Evolutionary conservation across 1,284 basidiomycete genomes (phyloP).

Genomic region (Apiotrichum gracile): DNA sequence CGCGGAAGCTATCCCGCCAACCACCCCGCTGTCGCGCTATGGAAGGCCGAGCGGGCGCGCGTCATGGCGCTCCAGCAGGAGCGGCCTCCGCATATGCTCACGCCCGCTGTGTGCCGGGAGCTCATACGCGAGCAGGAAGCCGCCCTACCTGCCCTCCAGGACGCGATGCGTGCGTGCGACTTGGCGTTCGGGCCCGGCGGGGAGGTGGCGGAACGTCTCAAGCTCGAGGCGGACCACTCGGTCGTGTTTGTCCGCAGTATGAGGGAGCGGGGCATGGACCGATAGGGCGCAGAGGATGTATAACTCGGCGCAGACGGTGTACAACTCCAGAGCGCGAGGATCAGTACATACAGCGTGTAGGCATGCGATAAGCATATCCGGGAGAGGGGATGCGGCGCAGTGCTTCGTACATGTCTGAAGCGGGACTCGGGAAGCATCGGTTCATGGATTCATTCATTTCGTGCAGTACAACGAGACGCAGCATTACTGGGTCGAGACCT

Average conservation of each 20-base stretch:
- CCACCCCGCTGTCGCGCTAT: constrained; percentile 72
- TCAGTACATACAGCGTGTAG: too few relatives aligned
- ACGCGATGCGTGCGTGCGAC: constrained; percentile 50
- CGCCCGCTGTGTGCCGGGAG: background rate
- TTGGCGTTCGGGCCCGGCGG: constrained; percentile 42
- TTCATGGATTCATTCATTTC: background rate
- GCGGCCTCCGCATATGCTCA: background rate
- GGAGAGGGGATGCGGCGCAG: too few relatives aligned
- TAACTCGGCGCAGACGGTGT: too few relatives aligned
- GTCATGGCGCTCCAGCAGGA: constrained; percentile 49
- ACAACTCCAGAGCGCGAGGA: too few relatives aligned
- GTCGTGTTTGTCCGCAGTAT: background rate
- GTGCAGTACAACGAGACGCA: background rate
- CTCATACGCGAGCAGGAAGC: constrained; percentile 48
- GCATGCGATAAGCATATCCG: too few relatives aligned
- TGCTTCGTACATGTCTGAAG: too few relatives aligned
- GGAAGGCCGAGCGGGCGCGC: constrained; percentile 73
- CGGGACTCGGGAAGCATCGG: too few relatives aligned
- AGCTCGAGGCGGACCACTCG: background rate
- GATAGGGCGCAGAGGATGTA: too few relatives aligned
- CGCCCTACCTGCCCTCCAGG: constrained; percentile 59
- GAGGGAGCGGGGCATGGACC: too few relatives aligned
- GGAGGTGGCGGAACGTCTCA: background rate
- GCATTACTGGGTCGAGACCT: constrained; percentile 12
- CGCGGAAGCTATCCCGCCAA: constrained; percentile 56